Evolutionary conservation across 2,329 filamentous ascomycete species (phyloP), one percentile per base, ranked within the genome.

Genomic region (Chalaropsis thielavioides): DNA sequence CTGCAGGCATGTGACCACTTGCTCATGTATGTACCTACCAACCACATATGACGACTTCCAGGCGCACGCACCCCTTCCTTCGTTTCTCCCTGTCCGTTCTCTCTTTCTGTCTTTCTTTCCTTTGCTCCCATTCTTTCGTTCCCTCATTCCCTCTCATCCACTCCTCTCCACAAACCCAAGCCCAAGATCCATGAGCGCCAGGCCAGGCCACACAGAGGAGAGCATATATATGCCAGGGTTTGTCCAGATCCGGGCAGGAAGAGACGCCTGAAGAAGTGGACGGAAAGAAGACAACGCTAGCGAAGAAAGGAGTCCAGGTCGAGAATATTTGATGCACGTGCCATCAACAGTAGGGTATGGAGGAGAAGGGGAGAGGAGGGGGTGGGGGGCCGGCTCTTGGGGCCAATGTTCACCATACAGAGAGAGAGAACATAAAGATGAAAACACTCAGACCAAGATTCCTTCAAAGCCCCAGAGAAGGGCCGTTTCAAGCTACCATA

Each of bases 401-500:
- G 51, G 51, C 27, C 27, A 56, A 35, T 35, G 27, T 35, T 56
- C 51, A 56, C 27, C 51, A 56, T 56, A 7, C 43, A 56, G 35
- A 56, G 22, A 56, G 22, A 56, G 51, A 56, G 24, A 31, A 56
- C 27, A 56, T 15, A 19, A 56, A 56, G 13, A 56, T n/a, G 22
- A 19, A 56, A 56, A 56, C 51, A 56, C 51, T 56, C 51, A 56
- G 51, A 27, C 51, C 51, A 56, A 56, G 24, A 56, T 56, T 56
- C 51, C 51, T 56, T 56, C 24, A 56, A 35, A 17, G 51, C 51
- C 51, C 51, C 51, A 56, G 51, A 56, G 41, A 62, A 62, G 60
- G 60, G 40, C 60, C 60, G 60, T 62, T 62, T 62, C 60, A 46
- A 46, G 4, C 24, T n/a, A 15, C 43, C 22, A 8, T 10, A 27